Evolutionary conservation across 768 basidiomycete genomes (phyloP), one percentile per base, ranked within the genome.

Genomic region (Kwoniella europaea): DNA sequence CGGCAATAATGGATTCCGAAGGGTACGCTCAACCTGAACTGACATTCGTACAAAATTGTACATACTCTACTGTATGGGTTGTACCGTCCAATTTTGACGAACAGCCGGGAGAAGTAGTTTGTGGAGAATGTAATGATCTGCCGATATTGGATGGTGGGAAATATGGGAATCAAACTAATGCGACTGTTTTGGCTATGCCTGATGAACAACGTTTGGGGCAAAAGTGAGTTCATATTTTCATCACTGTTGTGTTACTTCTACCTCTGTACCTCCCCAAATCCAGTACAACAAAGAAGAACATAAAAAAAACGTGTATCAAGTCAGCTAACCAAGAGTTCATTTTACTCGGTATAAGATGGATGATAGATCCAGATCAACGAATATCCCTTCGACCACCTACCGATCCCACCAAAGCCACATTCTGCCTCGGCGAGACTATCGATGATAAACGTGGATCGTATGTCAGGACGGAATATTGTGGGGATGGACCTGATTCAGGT

Each of bases 21-120:
- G 57, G 57, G 29, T 58, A 58, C 27, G 57, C 57, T 13, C 57
- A 58, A 16, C 57, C 57, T 58, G 57, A 58, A 35, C 29, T 58
- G 18, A 58, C 57, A 29, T 35, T 58, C 15, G 29, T 27, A 2
- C 15, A 16, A 35, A 58, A 58, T 35, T 29, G 57, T 35, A 58
- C 22, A 3, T 35, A 24, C 13, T 13, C 22, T 16, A 58, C 57
- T 10, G 29, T 15, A 12, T 58, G 57, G 57, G 29, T 13, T 35
- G 27, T 58, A 12, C 27, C 57, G 7, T 13, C 4, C 29, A 12
- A 58, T 58, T 58, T 58, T 12, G 57, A 58, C 2, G 4, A 13
- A 27, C 12, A 58, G 27, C 57, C 57, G 41, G 20, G 20, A 35
- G 27, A 35, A n/a, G 29, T 58, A 29, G 15, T 27, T 15, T 58